Conservation (phyloP, 2,329 filamentous ascomycete genomes). For the Scleromitrula shiraiana region DNA sequence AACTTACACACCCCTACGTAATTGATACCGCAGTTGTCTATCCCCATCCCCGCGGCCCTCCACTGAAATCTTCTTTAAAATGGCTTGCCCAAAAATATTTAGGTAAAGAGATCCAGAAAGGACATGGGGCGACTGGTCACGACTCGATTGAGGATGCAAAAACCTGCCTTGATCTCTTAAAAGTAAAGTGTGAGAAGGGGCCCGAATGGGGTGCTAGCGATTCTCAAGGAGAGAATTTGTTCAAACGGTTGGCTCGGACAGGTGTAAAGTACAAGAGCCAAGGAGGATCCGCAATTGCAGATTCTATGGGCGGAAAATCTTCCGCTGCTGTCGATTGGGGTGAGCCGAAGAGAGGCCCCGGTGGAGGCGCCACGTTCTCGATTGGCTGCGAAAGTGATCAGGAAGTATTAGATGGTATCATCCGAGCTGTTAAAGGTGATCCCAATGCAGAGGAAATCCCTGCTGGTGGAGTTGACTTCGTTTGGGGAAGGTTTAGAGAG, state of each 20-base stretch:
- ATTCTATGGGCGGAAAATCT: slow-evolving; percentile 45
- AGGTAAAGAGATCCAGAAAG: slow-evolving; percentile 78
- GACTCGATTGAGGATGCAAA: slow-evolving; percentile 89
- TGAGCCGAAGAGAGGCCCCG: slow-evolving; percentile 56
- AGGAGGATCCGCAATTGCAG: slow-evolving; percentile 49
- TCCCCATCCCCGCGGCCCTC: slow-evolving; percentile 82
- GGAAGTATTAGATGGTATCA: slow-evolving; percentile 45
- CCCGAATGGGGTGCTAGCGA: slow-evolving; percentile 77
- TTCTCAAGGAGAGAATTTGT: slow-evolving; percentile 76
- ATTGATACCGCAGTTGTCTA: slow-evolving; percentile 87
- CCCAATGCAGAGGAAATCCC: slow-evolving; percentile 48
- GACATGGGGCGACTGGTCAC: slow-evolving; percentile 53
- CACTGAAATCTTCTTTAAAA: slow-evolving; percentile 84
- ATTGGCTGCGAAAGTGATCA: slow-evolving; percentile 53
- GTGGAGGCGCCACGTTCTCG: slow-evolving; percentile 46
- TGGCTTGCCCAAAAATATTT: slow-evolving; percentile 84
- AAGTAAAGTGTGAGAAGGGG: slow-evolving; percentile 92
- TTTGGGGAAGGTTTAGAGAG: slow-evolving; percentile 58
- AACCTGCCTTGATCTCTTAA: slow-evolving; percentile 86
- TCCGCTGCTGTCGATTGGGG: slow-evolving; percentile 87
- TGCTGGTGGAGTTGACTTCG: slow-evolving; percentile 56
- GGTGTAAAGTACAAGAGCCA: slow-evolving; percentile 55
- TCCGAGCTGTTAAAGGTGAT: slow-evolving; percentile 53
- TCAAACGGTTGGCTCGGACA: slow-evolving; percentile 65
- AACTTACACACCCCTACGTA: slow-evolving; percentile 84